Conservation (phyloP, 768 basidiomycete species). For the Tylopilus plumbeoviolaceoides region DNA sequence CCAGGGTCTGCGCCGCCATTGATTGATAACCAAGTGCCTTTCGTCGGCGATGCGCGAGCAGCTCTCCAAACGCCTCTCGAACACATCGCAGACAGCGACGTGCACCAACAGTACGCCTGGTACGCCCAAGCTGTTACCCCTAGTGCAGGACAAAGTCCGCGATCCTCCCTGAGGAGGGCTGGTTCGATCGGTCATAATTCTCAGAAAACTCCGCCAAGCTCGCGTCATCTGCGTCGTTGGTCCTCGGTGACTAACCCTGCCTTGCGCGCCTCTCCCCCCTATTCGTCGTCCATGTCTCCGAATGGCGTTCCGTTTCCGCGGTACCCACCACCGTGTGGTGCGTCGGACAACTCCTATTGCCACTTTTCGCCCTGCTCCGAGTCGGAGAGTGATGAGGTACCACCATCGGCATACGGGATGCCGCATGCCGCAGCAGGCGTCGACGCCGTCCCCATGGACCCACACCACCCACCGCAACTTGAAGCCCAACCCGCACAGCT, state of each 20-base stretch:
- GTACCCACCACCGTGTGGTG: slow-evolving; percentile 4
- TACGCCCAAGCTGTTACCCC: slow-evolving; percentile 15
- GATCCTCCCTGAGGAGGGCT: slow-evolving; percentile 31
- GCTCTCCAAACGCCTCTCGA: slow-evolving; percentile 16
- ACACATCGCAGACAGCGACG: slow-evolving; percentile 11
- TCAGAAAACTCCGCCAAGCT: slow-evolving; percentile 24
- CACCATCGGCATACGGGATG: slow-evolving; percentile 5
- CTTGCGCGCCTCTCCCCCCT: slow-evolving; percentile 21
- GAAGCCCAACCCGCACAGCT: background rate
- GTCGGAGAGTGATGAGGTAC: slow-evolving; percentile 21
- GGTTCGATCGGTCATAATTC: slow-evolving; percentile 30
- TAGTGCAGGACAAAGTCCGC: slow-evolving; percentile 27
- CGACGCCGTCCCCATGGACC: slow-evolving; percentile 8
- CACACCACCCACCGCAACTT: background rate
- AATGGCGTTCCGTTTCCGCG: slow-evolving; percentile 16
- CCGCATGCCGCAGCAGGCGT: slow-evolving; percentile 19
- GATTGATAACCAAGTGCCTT: slow-evolving; percentile 28
- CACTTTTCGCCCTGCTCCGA: slow-evolving; percentile 20
- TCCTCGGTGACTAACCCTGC: slow-evolving; percentile 29
- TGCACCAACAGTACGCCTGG: slow-evolving; percentile 19
- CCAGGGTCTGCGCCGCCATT: slow-evolving; percentile 29
- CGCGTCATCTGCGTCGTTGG: slow-evolving; percentile 31
- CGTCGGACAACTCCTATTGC: slow-evolving; percentile 9
- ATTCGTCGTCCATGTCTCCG: slow-evolving; percentile 8
- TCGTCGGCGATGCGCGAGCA: slow-evolving; percentile 26